Evolutionary conservation across 495 filamentous ascomycete species (phyloP), one percentile per base, ranked within the genome.

Genomic region (Chlorociboria aeruginascens): DNA sequence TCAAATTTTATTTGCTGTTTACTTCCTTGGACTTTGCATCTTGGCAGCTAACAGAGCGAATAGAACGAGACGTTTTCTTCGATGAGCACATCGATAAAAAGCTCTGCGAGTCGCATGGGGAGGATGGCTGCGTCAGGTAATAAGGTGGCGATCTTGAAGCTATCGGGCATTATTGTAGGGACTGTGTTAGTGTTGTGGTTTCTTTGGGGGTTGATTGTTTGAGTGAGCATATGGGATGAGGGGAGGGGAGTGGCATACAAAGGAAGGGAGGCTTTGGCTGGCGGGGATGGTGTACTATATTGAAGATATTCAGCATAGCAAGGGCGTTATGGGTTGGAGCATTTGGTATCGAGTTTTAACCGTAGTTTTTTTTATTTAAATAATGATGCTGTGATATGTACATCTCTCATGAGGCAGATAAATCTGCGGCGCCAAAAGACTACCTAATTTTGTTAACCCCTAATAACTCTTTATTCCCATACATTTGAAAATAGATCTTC

Each of bases 401-500:
- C 9, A 43, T 43, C 40, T 29, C 10, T 3, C 34, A 40, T 14
- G 37, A 25, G 20, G 20, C 20, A 25, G 20, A 25, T 25, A 1
- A 4, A 25, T 2, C 20, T 25, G 20, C 20, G 4, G 20, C 20
- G 20, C 20, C 4, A 4, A 25, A 25, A 25, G 20, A 25, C 20
- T 25, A 25, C 4, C 20, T 25, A 25, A 25, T 25, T 25, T 25
- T 25, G 20, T 25, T 4, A 25, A 25, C 20, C 20, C 20, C 20
- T 25, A 25, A 25, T 14, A 16, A 25, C 20, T 14, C 32, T 14
- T 46, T 30, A 61, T 39, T 57, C 49, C 89, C 89, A 95, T 50
- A 95, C 89, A 67, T 95, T 95, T 35, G 84, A 89, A 63, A 94
- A 95, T 58, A 95, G 64, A 69, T 95, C 89, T 54, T 95, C 89